A percentile compares a stretch with the other conserved stretches of the same genome.
Evolutionary conservation across 805 yeast species (phyloP).

Genomic region (Candida germanica): DNA sequence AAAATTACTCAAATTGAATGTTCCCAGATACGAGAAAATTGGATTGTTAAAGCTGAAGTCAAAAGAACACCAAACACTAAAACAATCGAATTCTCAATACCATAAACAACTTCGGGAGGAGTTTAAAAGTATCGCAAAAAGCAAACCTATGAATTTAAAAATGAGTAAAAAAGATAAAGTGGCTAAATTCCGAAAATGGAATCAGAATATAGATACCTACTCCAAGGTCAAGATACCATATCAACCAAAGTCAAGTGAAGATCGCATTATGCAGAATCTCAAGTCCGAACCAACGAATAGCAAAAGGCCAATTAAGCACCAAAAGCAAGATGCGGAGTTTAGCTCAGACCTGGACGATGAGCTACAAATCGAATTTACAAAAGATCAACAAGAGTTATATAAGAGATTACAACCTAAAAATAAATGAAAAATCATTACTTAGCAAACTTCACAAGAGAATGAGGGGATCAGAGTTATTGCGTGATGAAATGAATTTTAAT

Average conservation of each 20-base stretch:
- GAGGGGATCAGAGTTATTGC: no score
- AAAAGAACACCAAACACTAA: not conserved
- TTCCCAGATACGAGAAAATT: slow-evolving; percentile 18
- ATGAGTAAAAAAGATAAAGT: slow-evolving; percentile 12
- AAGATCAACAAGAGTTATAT: slow-evolving; percentile 7
- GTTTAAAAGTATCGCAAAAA: slow-evolving; percentile 9
- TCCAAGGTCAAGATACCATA: not conserved
- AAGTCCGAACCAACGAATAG: not conserved
- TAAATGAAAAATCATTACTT: no score
- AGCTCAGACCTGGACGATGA: slow-evolving; percentile 12
- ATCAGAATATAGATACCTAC: not conserved
- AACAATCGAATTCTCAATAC: not conserved
- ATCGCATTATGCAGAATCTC: not conserved
- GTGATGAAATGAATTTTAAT: no score
- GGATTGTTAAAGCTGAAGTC: slow-evolving; percentile 17
- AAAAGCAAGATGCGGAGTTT: no score
- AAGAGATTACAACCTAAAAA: slow-evolving; percentile 1
- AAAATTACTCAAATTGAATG: slow-evolving; percentile 24
- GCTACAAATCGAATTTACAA: slow-evolving; percentile 8
- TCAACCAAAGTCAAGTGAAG: not conserved
- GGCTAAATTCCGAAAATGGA: slow-evolving; percentile 10
- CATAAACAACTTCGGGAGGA: slow-evolving; percentile 5
- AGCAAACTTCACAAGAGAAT: no score
- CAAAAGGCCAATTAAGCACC: no score
- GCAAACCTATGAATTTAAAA: slow-evolving; percentile 10